These are phyloP conservation scores for Pleurotus tuber-regium DNA, from an alignment of 768 basidiomycete species.

Conservation along the genomic window DNA sequence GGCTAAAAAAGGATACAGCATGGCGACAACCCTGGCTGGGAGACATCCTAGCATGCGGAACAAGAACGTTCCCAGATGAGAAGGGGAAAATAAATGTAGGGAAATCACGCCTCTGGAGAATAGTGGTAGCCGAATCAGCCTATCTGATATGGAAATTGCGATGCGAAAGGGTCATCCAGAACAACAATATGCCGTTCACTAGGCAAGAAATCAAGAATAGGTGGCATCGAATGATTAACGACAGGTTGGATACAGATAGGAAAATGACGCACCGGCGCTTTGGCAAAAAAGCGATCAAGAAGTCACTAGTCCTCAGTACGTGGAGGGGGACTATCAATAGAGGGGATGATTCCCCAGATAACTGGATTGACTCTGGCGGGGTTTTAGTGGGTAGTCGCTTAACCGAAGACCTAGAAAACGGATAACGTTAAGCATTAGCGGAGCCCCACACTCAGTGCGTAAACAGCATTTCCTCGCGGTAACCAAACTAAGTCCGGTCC, in stretches of 20 bases:
- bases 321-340: conserved; percentile 14
- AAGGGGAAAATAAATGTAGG: conserved; percentile 1
- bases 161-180: conserved; percentile 16
- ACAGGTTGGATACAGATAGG: conserved; percentile 7
- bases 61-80: not conserved
- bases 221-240: conserved; percentile 13
- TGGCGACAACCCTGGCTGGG: conserved; percentile 15
- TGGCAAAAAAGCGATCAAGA: conserved; percentile 7
- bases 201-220: conserved; percentile 10
- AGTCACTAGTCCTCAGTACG: conserved; percentile 7
- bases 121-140: conserved; percentile 15
- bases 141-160: conserved; percentile 19
- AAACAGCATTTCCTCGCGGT: conserved; percentile 17
- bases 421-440: not conserved
- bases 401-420: not conserved
- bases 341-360: conserved; percentile 10
- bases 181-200: not conserved
- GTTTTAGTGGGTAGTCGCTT: conserved; percentile 21
- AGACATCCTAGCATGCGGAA: conserved; percentile 16
- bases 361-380: conserved; percentile 15
- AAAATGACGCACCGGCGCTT: conserved; percentile 7
- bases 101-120: conserved; percentile 11
- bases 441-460: conserved; percentile 16
- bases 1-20: conserved; percentile 2
- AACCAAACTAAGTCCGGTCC: not conserved